Base-by-base conservation (phyloP, 1,139 yeast genomes). In the Sugiyamaella xylanicola region DNA sequence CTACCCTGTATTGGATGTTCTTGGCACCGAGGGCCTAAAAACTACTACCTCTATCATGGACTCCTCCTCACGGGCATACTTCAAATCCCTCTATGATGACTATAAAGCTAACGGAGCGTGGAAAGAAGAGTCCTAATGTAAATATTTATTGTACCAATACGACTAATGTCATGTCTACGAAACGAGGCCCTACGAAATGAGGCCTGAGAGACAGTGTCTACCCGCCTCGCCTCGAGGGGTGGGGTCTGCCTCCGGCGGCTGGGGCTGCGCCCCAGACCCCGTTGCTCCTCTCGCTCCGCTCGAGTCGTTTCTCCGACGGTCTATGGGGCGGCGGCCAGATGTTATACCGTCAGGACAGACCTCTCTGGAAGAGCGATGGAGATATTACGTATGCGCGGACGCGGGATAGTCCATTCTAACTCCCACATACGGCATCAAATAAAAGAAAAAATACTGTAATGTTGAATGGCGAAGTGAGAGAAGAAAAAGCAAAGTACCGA, bases 41-140 rank as follows among this genome's bases (percentile, higher is more conserved):
- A 71, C 83, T 44, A 79, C 86, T n/a, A 87, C 82, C 64, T 77
- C 85, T 2, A 77, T 85, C n/a, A 73, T 92, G 65, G 97, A 92
- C 64, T 70, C 75, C 22, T 80, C 87, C 45, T 88, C 95, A 1
- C 80, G 87, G 61, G 78, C 85, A 1, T 82, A 85, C 63, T 87
- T 84, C 75, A 85, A 81, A 67, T 74, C 82, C 0, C 66, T 91
- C 44, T 89, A 87, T 64, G 81, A 81, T 4, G 90, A 86, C 60
- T 93, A 90, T 72, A 82, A 82, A 68, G 84, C 81, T 63, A 79
- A 79, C 61, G 97, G 97, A 55, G 89, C 87, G 69, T 92, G 98
- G 98, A 83, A 74, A 57, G 90, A 54, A n/a, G 56, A 54, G 15
- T 44, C 20, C n/a, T 39, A 39, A 21, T 21, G n/a, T 39, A 15